phyloP scores from a whole-genome alignment of 2,329 filamentous ascomycete genomes.

The Phoma sp. region DNA sequence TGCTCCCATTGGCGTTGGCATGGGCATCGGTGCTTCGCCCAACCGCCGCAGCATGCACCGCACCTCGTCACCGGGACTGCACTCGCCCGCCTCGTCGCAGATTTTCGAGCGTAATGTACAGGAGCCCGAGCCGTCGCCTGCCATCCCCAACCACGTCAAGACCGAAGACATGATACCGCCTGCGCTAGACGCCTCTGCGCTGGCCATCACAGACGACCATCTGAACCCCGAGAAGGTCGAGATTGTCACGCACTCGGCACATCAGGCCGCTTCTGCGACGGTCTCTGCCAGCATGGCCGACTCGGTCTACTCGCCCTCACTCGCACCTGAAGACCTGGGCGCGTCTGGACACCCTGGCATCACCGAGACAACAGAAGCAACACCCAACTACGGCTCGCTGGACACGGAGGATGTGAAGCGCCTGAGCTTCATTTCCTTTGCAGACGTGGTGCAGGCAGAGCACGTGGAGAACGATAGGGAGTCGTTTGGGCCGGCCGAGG shows the following conservation, averaged over 20 bases:
- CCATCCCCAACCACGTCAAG: conserved; percentile 92
- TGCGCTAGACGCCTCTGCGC: conserved; percentile 87
- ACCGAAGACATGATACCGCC: conserved; percentile 94
- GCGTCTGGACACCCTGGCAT: conserved; percentile 24
- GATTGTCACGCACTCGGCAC: conserved; percentile 85
- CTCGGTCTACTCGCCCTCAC: conserved; percentile 44
- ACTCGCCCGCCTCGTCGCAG: conserved; percentile 76
- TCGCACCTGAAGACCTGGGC: conserved; percentile 40
- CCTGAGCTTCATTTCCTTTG: conserved; percentile 94
- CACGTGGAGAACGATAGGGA: conserved; percentile 70
- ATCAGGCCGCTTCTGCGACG: conserved; percentile 77
- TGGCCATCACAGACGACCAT: conserved; percentile 86
- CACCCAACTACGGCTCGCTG: conserved; percentile 76
- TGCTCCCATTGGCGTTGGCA: conserved; percentile 37
- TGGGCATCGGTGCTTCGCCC: conserved; percentile 62
- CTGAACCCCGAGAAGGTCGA: conserved; percentile 89
- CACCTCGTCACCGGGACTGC: conserved; percentile 76
- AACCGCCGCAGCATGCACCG: conserved; percentile 63
- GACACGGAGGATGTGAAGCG: conserved; percentile 81
- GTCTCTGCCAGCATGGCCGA: conserved; percentile 56
- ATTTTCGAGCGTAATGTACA: conserved; percentile 98
- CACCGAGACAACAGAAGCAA: conserved; percentile 49
- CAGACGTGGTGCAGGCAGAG: conserved; percentile 89
- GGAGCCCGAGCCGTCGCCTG: conserved; percentile 73
- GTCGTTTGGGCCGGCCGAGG: conserved; percentile 57